Evolutionary conservation across 805 yeast species (phyloP).

Genomic region (Saturnispora quitensis): DNA sequence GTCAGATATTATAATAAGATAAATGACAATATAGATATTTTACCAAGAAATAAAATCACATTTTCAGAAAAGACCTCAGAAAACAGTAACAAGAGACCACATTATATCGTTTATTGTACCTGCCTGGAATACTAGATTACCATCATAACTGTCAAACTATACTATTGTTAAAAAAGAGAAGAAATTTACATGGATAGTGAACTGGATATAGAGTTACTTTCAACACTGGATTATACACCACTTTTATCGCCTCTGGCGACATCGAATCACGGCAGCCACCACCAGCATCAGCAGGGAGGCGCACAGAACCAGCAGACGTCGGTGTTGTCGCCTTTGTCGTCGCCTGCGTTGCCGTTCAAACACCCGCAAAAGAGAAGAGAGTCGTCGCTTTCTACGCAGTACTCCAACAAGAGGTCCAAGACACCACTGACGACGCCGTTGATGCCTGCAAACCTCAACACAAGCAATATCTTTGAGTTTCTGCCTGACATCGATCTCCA

Average conservation of each 20-base stretch:
- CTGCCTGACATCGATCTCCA: neutral
- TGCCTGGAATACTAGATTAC: too few relatives aligned
- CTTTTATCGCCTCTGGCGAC: conserved; percentile 55
- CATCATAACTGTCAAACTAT: too few relatives aligned
- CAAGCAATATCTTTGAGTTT: neutral
- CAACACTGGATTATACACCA: conserved; percentile 65
- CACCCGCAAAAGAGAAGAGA: conserved; percentile 13
- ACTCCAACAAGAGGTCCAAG: conserved; percentile 3
- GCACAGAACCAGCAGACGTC: conserved; percentile 8
- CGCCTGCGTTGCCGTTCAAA: conserved; percentile 55
- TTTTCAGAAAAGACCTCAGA: neutral
- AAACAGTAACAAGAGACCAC: neutral
- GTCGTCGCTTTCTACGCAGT: conserved; percentile 9
- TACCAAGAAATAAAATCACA: neutral
- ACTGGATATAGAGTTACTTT: conserved; percentile 27
- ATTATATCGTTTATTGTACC: too few relatives aligned
- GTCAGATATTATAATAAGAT: neutral
- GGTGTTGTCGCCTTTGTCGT: conserved; percentile 45
- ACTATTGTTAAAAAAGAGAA: too few relatives aligned
- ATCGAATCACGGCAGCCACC: neutral
- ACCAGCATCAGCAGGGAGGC: conserved; percentile 10
- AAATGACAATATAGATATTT: neutral
- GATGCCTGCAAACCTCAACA: conserved; percentile 4
- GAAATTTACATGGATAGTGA: conserved; percentile 2
- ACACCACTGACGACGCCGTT: conserved; percentile 14